These are phyloP conservation scores for Pleurotus giganteus DNA, from an alignment of 768 basidiomycete species.

Conservation along the genomic window DNA sequence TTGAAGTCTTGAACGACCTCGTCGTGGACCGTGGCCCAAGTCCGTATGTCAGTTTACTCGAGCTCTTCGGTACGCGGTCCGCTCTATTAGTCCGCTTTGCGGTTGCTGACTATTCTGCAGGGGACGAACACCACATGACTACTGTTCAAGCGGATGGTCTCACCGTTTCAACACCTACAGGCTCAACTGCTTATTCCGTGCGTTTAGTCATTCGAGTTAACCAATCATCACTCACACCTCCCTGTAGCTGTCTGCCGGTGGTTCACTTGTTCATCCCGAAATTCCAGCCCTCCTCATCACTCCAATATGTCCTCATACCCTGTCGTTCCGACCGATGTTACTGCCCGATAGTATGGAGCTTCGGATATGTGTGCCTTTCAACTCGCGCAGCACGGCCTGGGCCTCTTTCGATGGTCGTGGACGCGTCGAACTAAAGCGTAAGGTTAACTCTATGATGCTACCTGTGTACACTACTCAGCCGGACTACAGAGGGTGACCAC, in stretches of 20 bases:
- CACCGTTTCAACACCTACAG: constrained; percentile 94
- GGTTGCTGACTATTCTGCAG: constrained; percentile 37
- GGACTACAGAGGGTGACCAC: constrained; percentile 87
- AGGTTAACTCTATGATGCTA: constrained; percentile 28
- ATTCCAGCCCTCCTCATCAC: constrained; percentile 96
- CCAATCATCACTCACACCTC: constrained; percentile 6
- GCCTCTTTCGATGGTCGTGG: constrained; percentile 98
- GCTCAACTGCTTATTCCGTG: constrained; percentile 97
- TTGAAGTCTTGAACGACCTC: constrained; percentile 94
- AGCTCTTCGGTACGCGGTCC: constrained; percentile 82
- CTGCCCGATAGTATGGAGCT: constrained; percentile 98
- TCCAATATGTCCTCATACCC: constrained; percentile 96
- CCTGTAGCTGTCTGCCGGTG: constrained; percentile 84
- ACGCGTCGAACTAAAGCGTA: constrained; percentile 92
- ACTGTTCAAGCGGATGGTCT: constrained; percentile 98
- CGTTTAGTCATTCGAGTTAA: constrained; percentile 25
- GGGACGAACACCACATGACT: constrained; percentile 98
- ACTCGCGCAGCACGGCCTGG: constrained; percentile 98
- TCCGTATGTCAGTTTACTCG: constrained; percentile 93
- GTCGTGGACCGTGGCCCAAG: constrained; percentile 98
- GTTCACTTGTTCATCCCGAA: constrained; percentile 96
- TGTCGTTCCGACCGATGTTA: constrained; percentile 98
- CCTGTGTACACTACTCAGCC: neutral
- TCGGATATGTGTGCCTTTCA: constrained; percentile 98
- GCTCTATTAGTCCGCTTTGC: constrained; percentile 4